These are phyloP conservation scores for Rosa lucieae DNA, from an alignment of 306 rosid genomes.

Conservation along the genomic window DNA sequence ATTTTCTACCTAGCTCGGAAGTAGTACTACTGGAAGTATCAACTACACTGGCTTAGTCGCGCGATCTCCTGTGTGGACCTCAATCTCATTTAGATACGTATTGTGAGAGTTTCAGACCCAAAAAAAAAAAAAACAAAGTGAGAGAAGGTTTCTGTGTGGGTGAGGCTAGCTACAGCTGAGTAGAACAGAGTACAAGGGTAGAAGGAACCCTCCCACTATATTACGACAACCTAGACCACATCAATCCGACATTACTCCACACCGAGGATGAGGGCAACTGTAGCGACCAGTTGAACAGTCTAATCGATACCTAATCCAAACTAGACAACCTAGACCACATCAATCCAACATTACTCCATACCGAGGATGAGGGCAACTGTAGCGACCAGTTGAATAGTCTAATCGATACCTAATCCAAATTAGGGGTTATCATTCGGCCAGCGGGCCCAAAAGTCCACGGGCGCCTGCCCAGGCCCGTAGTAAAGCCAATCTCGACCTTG, in stretches of 20 bases:
- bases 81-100: background rate
- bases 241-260: background rate
- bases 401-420: background rate
- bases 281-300: background rate
- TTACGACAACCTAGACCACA: background rate
- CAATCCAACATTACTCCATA: constrained; percentile 3
- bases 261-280: background rate
- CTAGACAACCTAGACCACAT: background rate
- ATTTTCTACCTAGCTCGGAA: too few species aligned
- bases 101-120: background rate
- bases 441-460: too few species aligned
- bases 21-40: too few species aligned
- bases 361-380: background rate
- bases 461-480: too few species aligned
- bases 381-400: background rate
- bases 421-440: too few species aligned
- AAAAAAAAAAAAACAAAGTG: too few species aligned
- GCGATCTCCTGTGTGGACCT: background rate
- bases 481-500: too few species aligned
- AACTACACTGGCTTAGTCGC: too few species aligned
- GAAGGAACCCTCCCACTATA: background rate
- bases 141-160: background rate
- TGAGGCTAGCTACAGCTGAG: background rate
- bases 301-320: background rate
- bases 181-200: background rate